Evolutionary conservation across 31 red algal species (phyloP).

Genomic region (Bonnemaisonia californica): DNA sequence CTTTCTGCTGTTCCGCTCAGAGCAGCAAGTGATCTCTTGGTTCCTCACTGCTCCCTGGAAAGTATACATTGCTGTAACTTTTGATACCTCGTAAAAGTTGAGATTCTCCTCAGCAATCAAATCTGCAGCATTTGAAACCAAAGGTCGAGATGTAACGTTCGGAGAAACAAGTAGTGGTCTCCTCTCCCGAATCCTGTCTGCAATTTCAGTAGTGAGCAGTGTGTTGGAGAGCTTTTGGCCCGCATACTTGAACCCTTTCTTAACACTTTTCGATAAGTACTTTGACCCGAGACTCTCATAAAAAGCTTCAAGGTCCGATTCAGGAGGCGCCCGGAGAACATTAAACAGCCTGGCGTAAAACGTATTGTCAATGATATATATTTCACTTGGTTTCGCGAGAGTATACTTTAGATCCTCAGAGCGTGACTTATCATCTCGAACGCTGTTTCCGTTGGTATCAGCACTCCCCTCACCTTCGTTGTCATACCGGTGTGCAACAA

Average conservation of each 20-base stretch:
- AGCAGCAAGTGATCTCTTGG: constrained; percentile 38
- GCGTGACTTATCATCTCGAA: neutral
- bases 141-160: constrained; percentile 34
- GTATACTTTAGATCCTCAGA: constrained; percentile 2
- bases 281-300: constrained; percentile 50
- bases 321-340: constrained; percentile 53
- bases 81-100: constrained; percentile 33
- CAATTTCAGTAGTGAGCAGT: constrained; percentile 23
- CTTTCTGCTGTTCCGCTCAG: constrained; percentile 19
- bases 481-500: constrained; percentile 35
- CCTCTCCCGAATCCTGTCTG: constrained; percentile 43
- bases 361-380: constrained; percentile 68
- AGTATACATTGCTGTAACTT: constrained; percentile 25
- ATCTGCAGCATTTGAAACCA: constrained; percentile 35
- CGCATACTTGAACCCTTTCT: constrained; percentile 14
- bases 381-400: constrained; percentile 56
- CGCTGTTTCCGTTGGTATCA: no score
- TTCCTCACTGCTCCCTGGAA: constrained; percentile 13
- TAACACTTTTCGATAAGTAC: constrained; percentile 56
- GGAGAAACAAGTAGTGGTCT: constrained; percentile 57
- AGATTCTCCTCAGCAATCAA: constrained; percentile 27
- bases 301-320: constrained; percentile 67
- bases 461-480: no score
- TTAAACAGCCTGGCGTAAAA: constrained; percentile 54
- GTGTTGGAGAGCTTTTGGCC: constrained; percentile 19